phyloP scores from a whole-genome alignment of 2,329 filamentous ascomycete genomes.

The Simplicillium sp. region DNA sequence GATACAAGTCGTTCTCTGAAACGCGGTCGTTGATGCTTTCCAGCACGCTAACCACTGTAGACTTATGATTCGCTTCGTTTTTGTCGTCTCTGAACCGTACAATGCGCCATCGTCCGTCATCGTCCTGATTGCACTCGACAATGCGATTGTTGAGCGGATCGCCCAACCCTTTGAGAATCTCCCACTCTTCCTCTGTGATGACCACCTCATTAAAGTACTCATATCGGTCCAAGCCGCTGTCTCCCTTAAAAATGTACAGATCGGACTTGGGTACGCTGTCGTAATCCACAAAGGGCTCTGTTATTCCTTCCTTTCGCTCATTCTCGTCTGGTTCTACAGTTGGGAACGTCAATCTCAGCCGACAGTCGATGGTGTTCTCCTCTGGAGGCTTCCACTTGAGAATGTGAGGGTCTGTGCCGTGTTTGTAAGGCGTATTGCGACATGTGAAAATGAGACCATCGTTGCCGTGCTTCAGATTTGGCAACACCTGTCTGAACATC shows the following conservation, averaged over 20 bases:
- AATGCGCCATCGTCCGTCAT: conserved; percentile 68
- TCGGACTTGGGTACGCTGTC: conserved; percentile 67
- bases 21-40: conserved; percentile 85
- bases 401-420: conserved; percentile 87
- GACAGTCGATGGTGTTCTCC: conserved; percentile 93
- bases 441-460: conserved; percentile 98
- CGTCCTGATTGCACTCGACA: conserved; percentile 81
- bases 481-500: conserved; percentile 85
- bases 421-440: conserved; percentile 73
- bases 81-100: conserved; percentile 92
- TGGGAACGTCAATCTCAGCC: conserved; percentile 69
- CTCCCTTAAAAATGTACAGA: conserved; percentile 60
- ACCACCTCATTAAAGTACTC: conserved; percentile 57
- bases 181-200: conserved; percentile 74
- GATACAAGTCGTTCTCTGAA: conserved; percentile 70
- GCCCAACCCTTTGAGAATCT: conserved; percentile 60
- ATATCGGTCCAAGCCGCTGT: conserved; percentile 43
- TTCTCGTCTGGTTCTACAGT: conserved; percentile 55
- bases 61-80: conserved; percentile 78
- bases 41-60: conserved; percentile 75
- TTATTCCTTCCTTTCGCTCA: conserved; percentile 58
- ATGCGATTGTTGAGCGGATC: conserved; percentile 79
- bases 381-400: conserved; percentile 95
- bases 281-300: conserved; percentile 63
- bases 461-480: conserved; percentile 80